Evolutionary conservation across 2,329 filamentous ascomycete species (phyloP), one percentile per base, ranked within the genome.

Genomic region (Neopestalotiopsis sp.): DNA sequence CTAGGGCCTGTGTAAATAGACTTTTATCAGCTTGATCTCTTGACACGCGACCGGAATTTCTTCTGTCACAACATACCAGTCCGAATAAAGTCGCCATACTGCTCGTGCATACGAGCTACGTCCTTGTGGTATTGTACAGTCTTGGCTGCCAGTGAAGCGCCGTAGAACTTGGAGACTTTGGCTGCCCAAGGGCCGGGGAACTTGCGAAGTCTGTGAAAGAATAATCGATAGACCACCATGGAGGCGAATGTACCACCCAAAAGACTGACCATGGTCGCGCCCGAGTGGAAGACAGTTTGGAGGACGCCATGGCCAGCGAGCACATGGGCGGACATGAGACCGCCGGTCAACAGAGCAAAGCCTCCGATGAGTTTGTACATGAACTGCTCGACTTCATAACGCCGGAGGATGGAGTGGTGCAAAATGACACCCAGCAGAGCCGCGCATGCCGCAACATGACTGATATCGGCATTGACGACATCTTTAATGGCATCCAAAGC

Each of bases 51-150:
- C 2, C 24, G 2, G 24, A 20, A 56, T 20, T 3, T 56, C 30
- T 3, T 32, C 1, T 10, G 3, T 38, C 34, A 4, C 1, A 9
- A 42, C 67, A 52, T 32, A 64, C 64, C 67, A 5, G 58, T 66
- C 1, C 67, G 63, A 6, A 69, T 38, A 24, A 69, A 69, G 34
- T 69, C 67, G 14, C 67, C 67, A 58, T 69, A 63, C 4, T 28
- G 4, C 38, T 58, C 20, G 2, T 69, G 63, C 63, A 66, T 32
- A 1, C 13, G 7, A 10, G 24, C 32, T 32, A 68, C 60, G 3
- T 58, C 24, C 30, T 42, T 58, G 61, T 68, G 45, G n/a, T 58
- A 68, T 17, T 68, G 45, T 0, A 64, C 52, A 2, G 40, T 30
- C 14, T 34, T 58, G 20, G 59, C 42, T 9, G 60, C 60, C 28